Evolutionary conservation across 1,284 basidiomycete species (phyloP).

Genomic region (Somion occarium): DNA sequence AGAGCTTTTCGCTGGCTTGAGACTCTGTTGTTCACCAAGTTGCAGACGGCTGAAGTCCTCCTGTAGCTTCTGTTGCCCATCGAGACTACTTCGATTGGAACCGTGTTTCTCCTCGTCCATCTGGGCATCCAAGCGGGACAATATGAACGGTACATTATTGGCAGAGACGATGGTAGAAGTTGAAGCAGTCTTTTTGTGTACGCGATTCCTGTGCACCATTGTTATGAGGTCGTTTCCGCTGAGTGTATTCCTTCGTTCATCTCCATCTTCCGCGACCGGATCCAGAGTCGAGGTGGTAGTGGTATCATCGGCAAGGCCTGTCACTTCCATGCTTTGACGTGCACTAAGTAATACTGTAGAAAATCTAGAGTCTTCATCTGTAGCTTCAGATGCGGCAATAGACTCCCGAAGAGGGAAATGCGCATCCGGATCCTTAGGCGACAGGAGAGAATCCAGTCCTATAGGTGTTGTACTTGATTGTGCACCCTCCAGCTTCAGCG

Average conservation of each 20-base stretch:
- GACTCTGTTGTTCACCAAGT: constrained; percentile 29
- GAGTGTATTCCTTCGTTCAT: constrained; percentile 24
- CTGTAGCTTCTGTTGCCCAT: constrained; percentile 65
- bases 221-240: constrained; percentile 14
- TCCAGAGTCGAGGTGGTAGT: constrained; percentile 12
- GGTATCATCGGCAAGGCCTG: constrained; percentile 14
- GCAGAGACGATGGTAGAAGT: constrained; percentile 52
- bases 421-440: constrained; percentile 27
- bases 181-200: constrained; percentile 62
- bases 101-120: constrained; percentile 34
- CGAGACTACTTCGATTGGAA: constrained; percentile 41
- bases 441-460: constrained; percentile 36
- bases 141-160: constrained; percentile 45
- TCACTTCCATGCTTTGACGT: constrained; percentile 26
- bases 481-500: background rate
- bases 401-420: constrained; percentile 34
- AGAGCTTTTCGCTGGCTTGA: constrained; percentile 30
- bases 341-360: constrained; percentile 49
- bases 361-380: constrained; percentile 58
- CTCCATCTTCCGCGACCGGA: constrained; percentile 16
- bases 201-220: constrained; percentile 16
- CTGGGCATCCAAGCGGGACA: constrained; percentile 44
- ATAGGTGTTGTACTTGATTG: background rate
- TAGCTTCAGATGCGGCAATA: constrained; percentile 50
- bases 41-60: constrained; percentile 66